Evolutionary conservation across 2,329 filamentous ascomycete genomes (phyloP), one percentile per base, ranked within the genome.

Genomic region (Alternaria arbusti): DNA sequence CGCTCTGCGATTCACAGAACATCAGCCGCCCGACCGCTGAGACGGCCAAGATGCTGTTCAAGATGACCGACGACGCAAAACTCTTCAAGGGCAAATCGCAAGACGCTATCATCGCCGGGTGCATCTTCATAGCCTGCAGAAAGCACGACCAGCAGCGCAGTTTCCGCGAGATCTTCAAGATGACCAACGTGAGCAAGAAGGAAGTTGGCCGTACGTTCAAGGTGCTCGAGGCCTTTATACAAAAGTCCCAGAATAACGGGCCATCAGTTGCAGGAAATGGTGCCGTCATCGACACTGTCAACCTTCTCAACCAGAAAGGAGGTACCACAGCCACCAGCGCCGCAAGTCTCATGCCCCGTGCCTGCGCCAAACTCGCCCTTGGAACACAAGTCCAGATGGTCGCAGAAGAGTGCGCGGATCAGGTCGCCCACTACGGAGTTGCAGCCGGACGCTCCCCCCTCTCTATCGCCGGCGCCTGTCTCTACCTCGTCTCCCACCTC

Each of bases 161-260:
- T 4, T 99, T 99, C 83, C 89, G 92, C 52, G 96, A 99, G 80
- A 96, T 99, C 74, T 96, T 92, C 82, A 91, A 93, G 65, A 86
- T 98, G 79, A 99, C 96, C 9, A 93, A 92, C 71, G 95, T 99
- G 26, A 90, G 91, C 64, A 97, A 98, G 85, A 98, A 98, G 83
- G 96, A 99, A 78, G 97, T 99, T 67, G 96, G 96, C 22, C 87
- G 94, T 61, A 95, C 95, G 23, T 99, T 97, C 87, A 99, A 99
- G 86, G 59, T 89, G 61, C 86, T 99, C 47, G 94, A 98, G 82
- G 89, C 90, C 71, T 97, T 97, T 82, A 87, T 98, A 75, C 89
- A 90, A 74, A 90, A 90, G 73, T 87, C 93, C 20, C 71, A 71
- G 40, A 70, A 72, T 28, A 52, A 52, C 7, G 70, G 70, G 28